Conservation (phyloP, 306 rosid genomes). For the Gleditsia sinensis region DNA sequence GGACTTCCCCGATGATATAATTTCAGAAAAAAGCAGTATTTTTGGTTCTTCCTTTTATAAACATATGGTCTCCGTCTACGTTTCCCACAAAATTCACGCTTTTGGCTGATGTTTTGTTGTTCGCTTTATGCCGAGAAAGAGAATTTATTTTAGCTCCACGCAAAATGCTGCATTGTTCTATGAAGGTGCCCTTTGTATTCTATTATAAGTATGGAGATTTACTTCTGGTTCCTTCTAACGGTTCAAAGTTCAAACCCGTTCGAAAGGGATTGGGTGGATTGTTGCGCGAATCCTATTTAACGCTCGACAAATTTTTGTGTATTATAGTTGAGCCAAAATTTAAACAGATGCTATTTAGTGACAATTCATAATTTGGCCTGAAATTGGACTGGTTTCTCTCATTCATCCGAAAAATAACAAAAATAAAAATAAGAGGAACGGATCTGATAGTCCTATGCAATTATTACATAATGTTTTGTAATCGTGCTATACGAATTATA, state of each 20-base stretch:
- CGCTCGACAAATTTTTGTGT: background rate
- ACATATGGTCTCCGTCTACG: background rate
- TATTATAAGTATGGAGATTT: background rate
- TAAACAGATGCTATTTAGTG: background rate
- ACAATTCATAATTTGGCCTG: background rate
- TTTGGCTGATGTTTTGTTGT: background rate
- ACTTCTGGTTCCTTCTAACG: background rate
- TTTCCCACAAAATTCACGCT: background rate
- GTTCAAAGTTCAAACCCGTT: background rate
- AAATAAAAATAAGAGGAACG: background rate
- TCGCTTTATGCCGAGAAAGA: background rate
- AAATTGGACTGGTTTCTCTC: background rate
- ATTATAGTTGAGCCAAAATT: background rate
- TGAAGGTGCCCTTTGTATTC: background rate
- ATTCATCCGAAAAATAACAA: background rate
- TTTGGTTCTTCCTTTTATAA: background rate
- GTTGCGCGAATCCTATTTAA: background rate
- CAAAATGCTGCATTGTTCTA: background rate
- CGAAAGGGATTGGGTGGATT: background rate
- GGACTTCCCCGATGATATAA: background rate
- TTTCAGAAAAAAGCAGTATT: background rate
- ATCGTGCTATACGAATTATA: background rate
- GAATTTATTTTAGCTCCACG: background rate
- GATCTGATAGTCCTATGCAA: conserved; percentile 1
- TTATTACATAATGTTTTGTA: background rate